phyloP scores from a whole-genome alignment of 2,329 filamentous ascomycete genomes.

The Aspergillus puulaauensis region DNA sequence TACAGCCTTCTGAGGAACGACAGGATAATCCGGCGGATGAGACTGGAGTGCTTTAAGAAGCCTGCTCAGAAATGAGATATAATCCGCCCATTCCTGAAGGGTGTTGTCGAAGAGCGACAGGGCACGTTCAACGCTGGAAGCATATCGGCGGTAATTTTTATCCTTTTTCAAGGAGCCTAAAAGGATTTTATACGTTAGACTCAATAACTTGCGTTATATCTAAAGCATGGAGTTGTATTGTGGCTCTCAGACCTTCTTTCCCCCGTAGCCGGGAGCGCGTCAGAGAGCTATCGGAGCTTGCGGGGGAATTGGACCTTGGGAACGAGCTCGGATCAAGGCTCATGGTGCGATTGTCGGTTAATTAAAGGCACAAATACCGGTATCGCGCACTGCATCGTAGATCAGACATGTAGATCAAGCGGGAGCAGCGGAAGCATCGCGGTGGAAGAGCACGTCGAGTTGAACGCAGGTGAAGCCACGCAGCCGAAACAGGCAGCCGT shows the following conservation, averaged over 20 bases:
- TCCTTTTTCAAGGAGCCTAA: conserved; percentile 53
- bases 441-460: conserved; percentile 2
- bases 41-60: conserved; percentile 92
- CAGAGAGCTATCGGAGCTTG: conserved; percentile 80
- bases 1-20: conserved; percentile 76
- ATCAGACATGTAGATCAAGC: conserved; percentile 27
- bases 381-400: conserved; percentile 35
- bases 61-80: conserved; percentile 92
- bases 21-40: conserved; percentile 68
- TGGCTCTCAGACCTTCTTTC: conserved; percentile 65
- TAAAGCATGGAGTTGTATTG: neutral
- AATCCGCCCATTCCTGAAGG: conserved; percentile 98
- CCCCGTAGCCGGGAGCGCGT: conserved; percentile 76
- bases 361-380: conserved; percentile 19
- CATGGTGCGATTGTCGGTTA: conserved; percentile 37
- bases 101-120: conserved; percentile 88
- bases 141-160: conserved; percentile 81
- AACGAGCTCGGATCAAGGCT: conserved; percentile 44
- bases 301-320: conserved; percentile 61
- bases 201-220: neutral
- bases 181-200: neutral
- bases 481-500: conserved; percentile 9
- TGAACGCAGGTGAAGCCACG: conserved; percentile 16
- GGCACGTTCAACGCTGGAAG: conserved; percentile 80
- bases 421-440: conserved; percentile 9